These are phyloP conservation scores for Calocybe cyanea DNA, from an alignment of 768 basidiomycete species.

Conservation along the genomic window DNA sequence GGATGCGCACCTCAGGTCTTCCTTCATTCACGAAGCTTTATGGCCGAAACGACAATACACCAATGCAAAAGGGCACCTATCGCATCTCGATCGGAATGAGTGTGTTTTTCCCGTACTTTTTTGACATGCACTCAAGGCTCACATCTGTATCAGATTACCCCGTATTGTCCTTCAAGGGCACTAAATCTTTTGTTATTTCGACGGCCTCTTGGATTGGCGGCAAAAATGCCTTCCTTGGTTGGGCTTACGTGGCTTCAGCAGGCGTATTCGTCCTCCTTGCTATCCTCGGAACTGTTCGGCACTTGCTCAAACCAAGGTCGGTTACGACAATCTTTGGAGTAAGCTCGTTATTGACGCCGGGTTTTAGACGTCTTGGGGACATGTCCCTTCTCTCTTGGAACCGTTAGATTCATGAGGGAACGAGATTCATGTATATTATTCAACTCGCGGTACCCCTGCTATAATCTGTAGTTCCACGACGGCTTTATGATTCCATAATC, in stretches of 20 bases:
- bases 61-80: conserved; percentile 72
- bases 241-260: conserved; percentile 93
- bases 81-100: conserved; percentile 76
- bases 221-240: conserved; percentile 97
- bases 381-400: conserved; percentile 89
- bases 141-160: conserved; percentile 72
- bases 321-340: conserved; percentile 13
- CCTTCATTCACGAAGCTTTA: conserved; percentile 97
- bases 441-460: conserved; percentile 3
- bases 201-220: conserved; percentile 99
- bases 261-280: conserved; percentile 86
- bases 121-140: too few relatives aligned
- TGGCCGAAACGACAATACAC: conserved; percentile 80
- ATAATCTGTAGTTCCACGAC: background rate
- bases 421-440: conserved; percentile 15
- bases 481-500: background rate
- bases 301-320: conserved; percentile 89
- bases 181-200: conserved; percentile 95
- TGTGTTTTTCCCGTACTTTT: conserved; percentile 37
- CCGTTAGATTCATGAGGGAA: conserved; percentile 31
- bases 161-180: conserved; percentile 85
- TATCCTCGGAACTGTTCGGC: conserved; percentile 83
- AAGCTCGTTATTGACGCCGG: background rate
- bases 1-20: conserved; percentile 98
- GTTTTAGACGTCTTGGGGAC: conserved; percentile 73